Evolutionary conservation across 768 basidiomycete genomes (phyloP), one percentile per base, ranked within the genome.

Genomic region (Lentinus tigrinus): DNA sequence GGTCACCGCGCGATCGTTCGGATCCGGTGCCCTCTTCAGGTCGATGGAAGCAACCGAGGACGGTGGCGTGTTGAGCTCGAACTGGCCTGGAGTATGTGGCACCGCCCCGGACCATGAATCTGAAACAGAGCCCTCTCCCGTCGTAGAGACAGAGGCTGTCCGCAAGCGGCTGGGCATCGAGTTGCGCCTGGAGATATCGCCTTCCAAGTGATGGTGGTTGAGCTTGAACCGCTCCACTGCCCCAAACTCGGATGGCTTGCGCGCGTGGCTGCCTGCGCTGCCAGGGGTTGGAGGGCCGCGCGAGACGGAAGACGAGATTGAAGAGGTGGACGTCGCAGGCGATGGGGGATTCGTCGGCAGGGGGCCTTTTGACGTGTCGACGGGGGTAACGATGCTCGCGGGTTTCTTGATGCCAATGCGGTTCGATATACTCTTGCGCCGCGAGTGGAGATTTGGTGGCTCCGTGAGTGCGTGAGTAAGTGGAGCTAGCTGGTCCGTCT

Each of bases 191-290:
- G 62, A 49, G 19, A 91, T 86, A 48, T 83, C 84, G 24, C 84
- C 81, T 63, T 93, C 91, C 70, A 93, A 70, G 61, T 95, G 83
- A 63, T 84, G 70, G 61, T 95, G 83, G 63, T 84, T 90, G 46
- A 84, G 81, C 71, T 93, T 96, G 78, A 96, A 93, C 23, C 93
- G 82, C 69, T 95, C 92, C 28, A 95, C 80, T 3, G 93, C 88
- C 43, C 91, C 89, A 69, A 82, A 88, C 69, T 98, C 95, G 0
- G 94, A 95, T 0, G 92, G 93, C 66, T 97, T 94, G 49, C 95
- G 88, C 16, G 74, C 72, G 70, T 95, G 93, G 19, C 78, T 77
- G 47, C 74, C 74, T 26, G 73, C 76, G 52, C 82, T 82, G 3
- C 85, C 88, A 8, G 91, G 87, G 0, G 91, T 89, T 4, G 89